Evolutionary conservation across 768 basidiomycete genomes (phyloP).

Genomic region (Tylopilus felleus): DNA sequence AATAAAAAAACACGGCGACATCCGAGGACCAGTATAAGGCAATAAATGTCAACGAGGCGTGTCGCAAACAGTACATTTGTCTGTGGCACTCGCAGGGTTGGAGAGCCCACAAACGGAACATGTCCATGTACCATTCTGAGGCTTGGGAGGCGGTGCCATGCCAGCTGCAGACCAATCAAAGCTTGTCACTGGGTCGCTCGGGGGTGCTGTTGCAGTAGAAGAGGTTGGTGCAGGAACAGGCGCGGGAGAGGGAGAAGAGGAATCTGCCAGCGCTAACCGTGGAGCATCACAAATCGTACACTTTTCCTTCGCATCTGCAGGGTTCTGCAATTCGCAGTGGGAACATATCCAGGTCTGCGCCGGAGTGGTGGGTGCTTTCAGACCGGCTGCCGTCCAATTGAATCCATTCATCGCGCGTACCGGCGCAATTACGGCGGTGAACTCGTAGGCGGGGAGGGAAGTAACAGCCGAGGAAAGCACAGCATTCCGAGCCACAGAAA

Average conservation of each 20-base stretch:
- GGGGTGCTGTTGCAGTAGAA: not conserved
- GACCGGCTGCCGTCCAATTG: slow-evolving; percentile 60
- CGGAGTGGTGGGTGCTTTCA: slow-evolving; percentile 40
- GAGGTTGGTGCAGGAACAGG: not conserved
- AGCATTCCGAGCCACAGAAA: slow-evolving; percentile 26
- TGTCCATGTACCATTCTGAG: slow-evolving; percentile 33
- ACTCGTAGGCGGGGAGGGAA: slow-evolving; percentile 46
- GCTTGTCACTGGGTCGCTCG: slow-evolving; percentile 10
- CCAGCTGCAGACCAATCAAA: slow-evolving; percentile 43
- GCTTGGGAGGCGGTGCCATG: slow-evolving; percentile 25
- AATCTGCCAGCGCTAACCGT: slow-evolving; percentile 20
- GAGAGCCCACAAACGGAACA: slow-evolving; percentile 40
- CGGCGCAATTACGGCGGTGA: slow-evolving; percentile 22
- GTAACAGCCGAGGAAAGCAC: slow-evolving; percentile 39
- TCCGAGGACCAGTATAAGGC: slow-evolving; percentile 6
- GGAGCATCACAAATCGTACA: slow-evolving; percentile 45
- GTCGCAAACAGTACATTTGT: slow-evolving; percentile 54
- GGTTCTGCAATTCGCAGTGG: slow-evolving; percentile 44
- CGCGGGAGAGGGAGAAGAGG: slow-evolving; percentile 12
- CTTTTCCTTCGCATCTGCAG: slow-evolving; percentile 37
- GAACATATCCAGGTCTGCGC: slow-evolving; percentile 53
- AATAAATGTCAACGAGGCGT: slow-evolving; percentile 31
- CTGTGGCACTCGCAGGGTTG: slow-evolving; percentile 43
- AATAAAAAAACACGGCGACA: slow-evolving; percentile 12
- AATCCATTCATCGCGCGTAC: slow-evolving; percentile 39